Evolutionary conservation across 345 rosid genomes (phyloP).

Genomic region (Barbarea vulgaris): DNA sequence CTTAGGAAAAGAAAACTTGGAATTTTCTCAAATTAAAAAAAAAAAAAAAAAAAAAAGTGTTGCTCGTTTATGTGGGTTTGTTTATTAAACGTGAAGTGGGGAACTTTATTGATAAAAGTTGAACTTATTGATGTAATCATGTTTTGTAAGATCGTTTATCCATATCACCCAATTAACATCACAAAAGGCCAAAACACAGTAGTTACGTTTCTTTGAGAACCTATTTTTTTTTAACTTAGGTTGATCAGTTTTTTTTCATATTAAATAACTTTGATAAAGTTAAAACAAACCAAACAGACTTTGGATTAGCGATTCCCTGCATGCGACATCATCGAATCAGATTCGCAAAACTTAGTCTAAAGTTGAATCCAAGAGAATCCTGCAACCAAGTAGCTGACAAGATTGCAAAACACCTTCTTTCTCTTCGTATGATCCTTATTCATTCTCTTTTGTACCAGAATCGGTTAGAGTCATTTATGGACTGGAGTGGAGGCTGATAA

Average conservation of each 20-base stretch:
- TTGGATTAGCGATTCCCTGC: neutral
- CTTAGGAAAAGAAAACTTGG: too few relatives aligned
- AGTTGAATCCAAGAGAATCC: neutral
- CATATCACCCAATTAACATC: neutral
- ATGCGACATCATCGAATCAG: neutral
- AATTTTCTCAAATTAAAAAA: too few relatives aligned
- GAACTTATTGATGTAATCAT: neutral
- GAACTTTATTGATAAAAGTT: neutral
- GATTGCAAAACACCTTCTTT: neutral
- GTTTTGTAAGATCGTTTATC: conserved; percentile 18
- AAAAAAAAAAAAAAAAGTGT: neutral
- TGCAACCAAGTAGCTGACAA: neutral
- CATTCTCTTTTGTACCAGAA: neutral
- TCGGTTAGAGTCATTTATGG: neutral
- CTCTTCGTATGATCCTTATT: neutral
- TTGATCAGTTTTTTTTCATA: neutral
- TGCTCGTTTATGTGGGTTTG: neutral
- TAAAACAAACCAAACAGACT: neutral
- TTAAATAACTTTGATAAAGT: neutral
- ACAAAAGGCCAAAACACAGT: neutral
- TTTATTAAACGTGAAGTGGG: neutral
- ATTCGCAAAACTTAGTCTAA: neutral
- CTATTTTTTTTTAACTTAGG: neutral
- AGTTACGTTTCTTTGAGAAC: neutral
- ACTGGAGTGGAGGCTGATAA: conserved; percentile 4